phyloP scores from a whole-genome alignment of 1,284 basidiomycete species.

The Pulveroboletus ridleyi region DNA sequence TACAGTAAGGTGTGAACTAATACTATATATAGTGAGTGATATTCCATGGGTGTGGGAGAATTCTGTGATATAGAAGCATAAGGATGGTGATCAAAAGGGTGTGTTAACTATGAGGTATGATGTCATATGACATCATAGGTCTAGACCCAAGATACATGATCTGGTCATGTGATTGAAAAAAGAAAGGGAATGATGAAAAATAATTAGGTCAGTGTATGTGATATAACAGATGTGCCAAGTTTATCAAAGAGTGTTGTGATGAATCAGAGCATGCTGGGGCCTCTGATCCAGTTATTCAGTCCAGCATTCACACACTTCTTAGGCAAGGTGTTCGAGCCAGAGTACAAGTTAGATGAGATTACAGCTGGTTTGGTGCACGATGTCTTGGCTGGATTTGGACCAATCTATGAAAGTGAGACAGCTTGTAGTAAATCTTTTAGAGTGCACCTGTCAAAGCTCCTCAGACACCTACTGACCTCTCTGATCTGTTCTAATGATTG shows the following conservation, averaged over 20 bases:
- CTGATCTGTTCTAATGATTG: background rate
- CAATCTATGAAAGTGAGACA: slow-evolving; percentile 7
- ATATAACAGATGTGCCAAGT: background rate
- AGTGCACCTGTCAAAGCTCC: background rate
- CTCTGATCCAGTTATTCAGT: slow-evolving; percentile 25
- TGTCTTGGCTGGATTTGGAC: slow-evolving; percentile 9
- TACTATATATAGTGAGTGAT: no score
- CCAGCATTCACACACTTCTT: slow-evolving; percentile 26
- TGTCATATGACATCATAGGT: no score
- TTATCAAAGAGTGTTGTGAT: background rate
- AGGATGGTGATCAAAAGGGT: no score
- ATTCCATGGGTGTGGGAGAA: no score
- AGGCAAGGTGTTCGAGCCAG: slow-evolving; percentile 20
- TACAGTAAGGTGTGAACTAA: no score
- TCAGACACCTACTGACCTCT: background rate
- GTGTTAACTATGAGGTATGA: no score
- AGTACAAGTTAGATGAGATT: slow-evolving; percentile 4
- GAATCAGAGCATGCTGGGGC: slow-evolving; percentile 1
- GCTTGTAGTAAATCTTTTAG: background rate
- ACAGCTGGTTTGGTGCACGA: no score
- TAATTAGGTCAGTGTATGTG: no score
- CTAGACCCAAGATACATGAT: no score
- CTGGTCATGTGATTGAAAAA: no score
- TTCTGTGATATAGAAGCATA: no score
- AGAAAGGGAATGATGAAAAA: no score